Base-by-base conservation (phyloP, 306 rosid genomes). In the Cucurbita maxima region DNA sequence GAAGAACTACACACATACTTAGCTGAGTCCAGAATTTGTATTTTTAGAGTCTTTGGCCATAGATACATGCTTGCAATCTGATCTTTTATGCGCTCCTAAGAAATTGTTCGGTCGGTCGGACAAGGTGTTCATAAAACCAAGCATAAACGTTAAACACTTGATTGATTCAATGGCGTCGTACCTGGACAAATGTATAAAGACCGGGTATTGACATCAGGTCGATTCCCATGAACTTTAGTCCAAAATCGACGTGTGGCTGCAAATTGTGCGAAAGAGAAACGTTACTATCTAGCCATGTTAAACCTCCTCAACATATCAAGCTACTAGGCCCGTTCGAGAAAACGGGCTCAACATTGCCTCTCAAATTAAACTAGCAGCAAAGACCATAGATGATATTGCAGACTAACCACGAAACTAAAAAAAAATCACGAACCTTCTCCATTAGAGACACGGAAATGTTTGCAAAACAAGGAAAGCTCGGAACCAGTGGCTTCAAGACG, bases 151-250 rank as follows among this genome's bases (percentile, higher is more conserved):
- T 13, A 13, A 48, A 59, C 2, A 14, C 44, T 22, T 22, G 18
- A 6, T 13, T 34, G 18, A 36, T 60, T 60, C 12, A 60, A 36
- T 15, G 12, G 19, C 78, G 79, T 67, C 38, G 12, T 78, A 94
- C 99, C 99, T 94, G 97, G 81, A 91, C 79, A 79, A 81, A 89
- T 81, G 80, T 81, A 77, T 91, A 87, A 75, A 94, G 84, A 78
- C 96, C 96, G 5, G 97, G 97, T 79, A 94, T 89, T 53, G 99
- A 85, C 99, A 94, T 87, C 78, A 91, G 50, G 79, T 94, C 99
- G 48, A 89, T 92, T 74, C 99, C 99, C 45, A 80, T 80, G 70
- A 94, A 56, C 47, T 82, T 82, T 80, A 89, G 48, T 61, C 99
- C 99, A 50, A 94, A 94, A 80, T 94, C 99, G 51, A 94, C 82